Evolutionary conservation across 2,329 filamentous ascomycete genomes (phyloP).

Genomic region (Ceratocystis alfenasii): DNA sequence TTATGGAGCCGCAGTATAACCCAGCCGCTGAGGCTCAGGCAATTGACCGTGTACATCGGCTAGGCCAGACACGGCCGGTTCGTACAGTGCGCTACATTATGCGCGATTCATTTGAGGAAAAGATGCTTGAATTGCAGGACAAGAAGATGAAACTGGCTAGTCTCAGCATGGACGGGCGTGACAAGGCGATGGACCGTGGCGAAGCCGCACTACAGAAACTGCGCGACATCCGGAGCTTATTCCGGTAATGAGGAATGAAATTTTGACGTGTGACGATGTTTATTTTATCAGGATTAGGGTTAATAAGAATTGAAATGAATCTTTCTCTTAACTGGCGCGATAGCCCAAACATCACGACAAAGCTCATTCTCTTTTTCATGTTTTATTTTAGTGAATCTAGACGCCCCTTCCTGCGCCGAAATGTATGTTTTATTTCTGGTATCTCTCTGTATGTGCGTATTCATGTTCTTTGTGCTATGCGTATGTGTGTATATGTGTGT

Average conservation of each 20-base stretch:
- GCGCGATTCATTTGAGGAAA: slow-evolving; percentile 82
- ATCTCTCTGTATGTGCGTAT: too few species aligned
- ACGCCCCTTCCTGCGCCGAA: too few species aligned
- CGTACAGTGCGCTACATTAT: slow-evolving; percentile 84
- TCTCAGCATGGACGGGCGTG: slow-evolving; percentile 62
- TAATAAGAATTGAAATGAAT: too few species aligned
- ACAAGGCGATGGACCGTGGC: slow-evolving; percentile 41
- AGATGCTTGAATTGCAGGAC: slow-evolving; percentile 76
- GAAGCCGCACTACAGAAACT: slow-evolving; percentile 49
- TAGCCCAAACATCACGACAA: too few species aligned
- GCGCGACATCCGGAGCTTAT: slow-evolving; percentile 47
- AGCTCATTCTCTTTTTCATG: too few species aligned
- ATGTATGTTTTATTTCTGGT: too few species aligned
- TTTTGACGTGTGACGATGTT: too few species aligned
- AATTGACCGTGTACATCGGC: slow-evolving; percentile 79
- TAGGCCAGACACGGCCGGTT: slow-evolving; percentile 82
- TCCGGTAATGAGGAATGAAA: slow-evolving; percentile 33
- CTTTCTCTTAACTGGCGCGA: too few species aligned
- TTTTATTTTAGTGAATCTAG: too few species aligned
- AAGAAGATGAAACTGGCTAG: slow-evolving; percentile 89
- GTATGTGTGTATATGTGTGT: too few species aligned
- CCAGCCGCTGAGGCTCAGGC: slow-evolving; percentile 91
- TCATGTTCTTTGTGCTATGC: too few species aligned
- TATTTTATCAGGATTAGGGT: too few species aligned
- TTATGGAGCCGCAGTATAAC: slow-evolving; percentile 98